A percentile compares a stretch with the other conserved stretches of the same genome.
These are phyloP conservation scores for Melaleuca alternifolia DNA, from an alignment of 345 rosid genomes.

Conservation along the genomic window DNA sequence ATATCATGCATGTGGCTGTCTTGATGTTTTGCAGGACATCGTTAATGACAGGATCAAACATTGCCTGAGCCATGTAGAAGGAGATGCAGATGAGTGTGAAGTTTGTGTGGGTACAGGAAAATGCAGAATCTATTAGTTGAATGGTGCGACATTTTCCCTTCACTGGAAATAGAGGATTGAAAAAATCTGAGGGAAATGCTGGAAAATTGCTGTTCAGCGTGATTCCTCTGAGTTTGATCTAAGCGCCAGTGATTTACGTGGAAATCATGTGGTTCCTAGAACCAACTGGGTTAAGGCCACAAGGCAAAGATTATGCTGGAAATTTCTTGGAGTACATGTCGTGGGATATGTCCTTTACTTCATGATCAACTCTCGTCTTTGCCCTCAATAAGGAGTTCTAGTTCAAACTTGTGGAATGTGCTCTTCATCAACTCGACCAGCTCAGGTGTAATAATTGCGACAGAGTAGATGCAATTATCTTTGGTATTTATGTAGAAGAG, in stretches of 20 bases:
- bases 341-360: neutral
- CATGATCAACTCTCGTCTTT: neutral
- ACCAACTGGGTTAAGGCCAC: neutral
- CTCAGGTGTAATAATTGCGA: neutral
- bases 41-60: conserved; percentile 71
- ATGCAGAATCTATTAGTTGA: conserved; percentile 60
- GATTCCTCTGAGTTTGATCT: neutral
- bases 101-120: conserved; percentile 78
- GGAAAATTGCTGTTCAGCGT: neutral
- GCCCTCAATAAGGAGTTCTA: neutral
- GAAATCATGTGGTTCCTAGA: neutral
- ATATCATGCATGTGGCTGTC: neutral
- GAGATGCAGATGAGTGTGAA: conserved; percentile 62
- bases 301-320: neutral
- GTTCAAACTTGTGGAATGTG: neutral
- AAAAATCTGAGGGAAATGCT: neutral
- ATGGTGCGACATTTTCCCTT: neutral
- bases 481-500: neutral
- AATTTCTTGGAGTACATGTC: neutral
- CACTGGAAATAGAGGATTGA: neutral
- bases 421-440: neutral
- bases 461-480: neutral
- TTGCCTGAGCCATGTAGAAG: conserved; percentile 68
- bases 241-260: neutral
- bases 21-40: conserved; percentile 41